Evolutionary conservation across 108 stramenopile species (phyloP), one percentile per base, ranked within the genome.

Genomic region (Skeletonema potamos): DNA sequence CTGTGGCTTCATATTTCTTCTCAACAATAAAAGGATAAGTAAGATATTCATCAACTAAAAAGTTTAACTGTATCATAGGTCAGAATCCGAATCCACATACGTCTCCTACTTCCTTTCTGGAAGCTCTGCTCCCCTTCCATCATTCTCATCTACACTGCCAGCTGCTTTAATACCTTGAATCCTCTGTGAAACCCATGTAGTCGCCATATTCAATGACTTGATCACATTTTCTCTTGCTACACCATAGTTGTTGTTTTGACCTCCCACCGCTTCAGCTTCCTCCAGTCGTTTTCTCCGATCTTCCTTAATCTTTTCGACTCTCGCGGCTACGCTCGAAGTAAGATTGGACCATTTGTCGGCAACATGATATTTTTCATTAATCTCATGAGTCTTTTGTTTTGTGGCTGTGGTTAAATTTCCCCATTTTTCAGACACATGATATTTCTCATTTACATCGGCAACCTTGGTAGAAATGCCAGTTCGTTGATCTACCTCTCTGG

Each of bases 161-260:
- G 20, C 7, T 10, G 48, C 18, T 51, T 6, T 51, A 24, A 51
- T 20, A 51, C 48, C 63, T 43, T 64, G 63, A 58, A 73, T 63
- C 15, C 60, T 28, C 28, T 74, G 33, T 10, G 73, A 74, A 26
- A 74, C 57, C 73, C 73, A 74, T 36, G 26, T 32, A 27, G 60
- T 36, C 3, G 58, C 72, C 37, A 64, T 64, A 15, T 58, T 60
- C 27, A 57, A 56, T 4, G 28, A 20, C 28, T 73, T 62, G n/a
- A 20, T 59, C 11, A 43, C 73, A 32, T 59, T 58, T 3, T 59
- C 70, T n/a, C 20, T 36, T 11, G 60, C 28, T 13, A 33, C 0
- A 56, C 24, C 4, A 57, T 41, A 24, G 27, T 28, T 24, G 27
- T 27, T 27, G 8, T 27, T 22, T 63, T 4, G 24, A 60, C 65